Percentiles rank a stretch among this genome's conserved stretches.
Evolutionary conservation across 805 yeast genomes (phyloP).

Genomic region (Schwanniomyces pseudopolymorphus): DNA sequence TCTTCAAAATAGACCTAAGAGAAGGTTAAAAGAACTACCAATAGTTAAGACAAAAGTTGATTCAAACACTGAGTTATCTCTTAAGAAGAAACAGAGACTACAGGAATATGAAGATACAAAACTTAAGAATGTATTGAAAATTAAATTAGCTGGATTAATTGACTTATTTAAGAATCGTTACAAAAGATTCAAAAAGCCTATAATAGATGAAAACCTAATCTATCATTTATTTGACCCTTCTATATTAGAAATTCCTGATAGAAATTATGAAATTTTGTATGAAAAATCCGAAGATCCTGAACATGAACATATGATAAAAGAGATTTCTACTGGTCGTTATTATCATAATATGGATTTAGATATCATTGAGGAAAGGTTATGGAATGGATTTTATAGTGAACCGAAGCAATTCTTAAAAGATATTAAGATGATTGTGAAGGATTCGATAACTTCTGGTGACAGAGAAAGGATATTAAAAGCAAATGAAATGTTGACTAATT

Average conservation of each 20-base stretch:
- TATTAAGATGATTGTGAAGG: conserved; percentile 78
- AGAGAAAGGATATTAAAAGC: conserved; percentile 81
- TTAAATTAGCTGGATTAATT: conserved; percentile 84
- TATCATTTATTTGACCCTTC: conserved; percentile 75
- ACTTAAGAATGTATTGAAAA: conserved; percentile 78
- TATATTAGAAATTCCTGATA: conserved; percentile 35
- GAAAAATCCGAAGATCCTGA: conserved; percentile 46
- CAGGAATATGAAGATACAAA: conserved; percentile 70
- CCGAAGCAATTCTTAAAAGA: conserved; percentile 88
- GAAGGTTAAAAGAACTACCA: conserved; percentile 43
- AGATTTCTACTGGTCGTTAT: conserved; percentile 67
- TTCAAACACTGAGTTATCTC: conserved; percentile 31
- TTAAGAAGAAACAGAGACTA: conserved; percentile 47
- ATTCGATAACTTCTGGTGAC: conserved; percentile 72
- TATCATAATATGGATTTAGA: conserved; percentile 91
- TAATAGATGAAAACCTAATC: conserved; percentile 73
- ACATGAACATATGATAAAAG: conserved; percentile 75
- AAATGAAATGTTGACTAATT: conserved; percentile 94
- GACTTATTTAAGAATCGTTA: conserved; percentile 85
- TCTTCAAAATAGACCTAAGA: conserved; percentile 52
- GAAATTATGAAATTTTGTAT: conserved; percentile 38
- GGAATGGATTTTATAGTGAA: conserved; percentile 95
- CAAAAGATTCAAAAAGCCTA: conserved; percentile 87
- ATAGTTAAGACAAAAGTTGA: conserved; percentile 19
- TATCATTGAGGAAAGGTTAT: conserved; percentile 86